phyloP scores from a whole-genome alignment of 805 yeast genomes.

The Candida boidinii region DNA sequence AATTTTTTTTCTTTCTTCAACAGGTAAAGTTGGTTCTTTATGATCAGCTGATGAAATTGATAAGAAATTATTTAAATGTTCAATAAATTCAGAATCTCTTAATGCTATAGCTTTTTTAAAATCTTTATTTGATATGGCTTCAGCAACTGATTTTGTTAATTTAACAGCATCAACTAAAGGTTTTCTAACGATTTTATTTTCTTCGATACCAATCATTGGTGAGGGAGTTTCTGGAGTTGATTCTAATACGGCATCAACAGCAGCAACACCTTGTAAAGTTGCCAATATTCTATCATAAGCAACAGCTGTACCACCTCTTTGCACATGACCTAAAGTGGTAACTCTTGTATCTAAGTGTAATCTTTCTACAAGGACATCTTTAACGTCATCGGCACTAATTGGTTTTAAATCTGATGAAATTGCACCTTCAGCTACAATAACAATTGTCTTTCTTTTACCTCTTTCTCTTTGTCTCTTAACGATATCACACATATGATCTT shows the following conservation, averaged over 20 bases:
- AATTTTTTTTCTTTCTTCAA: conserved; percentile 53
- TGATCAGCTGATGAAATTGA: conserved; percentile 63
- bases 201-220: conserved; percentile 86
- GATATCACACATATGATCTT: conserved; percentile 65
- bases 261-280: conserved; percentile 95
- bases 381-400: conserved; percentile 72
- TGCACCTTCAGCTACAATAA: conserved; percentile 98
- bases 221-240: conserved; percentile 87
- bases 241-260: conserved; percentile 86
- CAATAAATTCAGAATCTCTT: conserved; percentile 84
- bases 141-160: conserved; percentile 83
- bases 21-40: conserved; percentile 51
- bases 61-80: conserved; percentile 65
- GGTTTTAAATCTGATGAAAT: conserved; percentile 74
- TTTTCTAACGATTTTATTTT: conserved; percentile 77
- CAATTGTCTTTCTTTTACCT: conserved; percentile 92
- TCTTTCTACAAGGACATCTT: conserved; percentile 63
- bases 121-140: conserved; percentile 69
- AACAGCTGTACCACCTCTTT: conserved; percentile 97
- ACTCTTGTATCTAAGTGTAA: conserved; percentile 91
- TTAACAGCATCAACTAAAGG: conserved; percentile 87
- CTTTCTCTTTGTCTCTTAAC: conserved; percentile 71
- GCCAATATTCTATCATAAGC: conserved; percentile 90
- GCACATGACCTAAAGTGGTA: conserved; percentile 95
- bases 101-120: conserved; percentile 81